Percentiles rank a stretch among this genome's conserved stretches.
phyloP scores from a whole-genome alignment of 257 asterid genomes.

The Penstemon barbatus region DNA sequence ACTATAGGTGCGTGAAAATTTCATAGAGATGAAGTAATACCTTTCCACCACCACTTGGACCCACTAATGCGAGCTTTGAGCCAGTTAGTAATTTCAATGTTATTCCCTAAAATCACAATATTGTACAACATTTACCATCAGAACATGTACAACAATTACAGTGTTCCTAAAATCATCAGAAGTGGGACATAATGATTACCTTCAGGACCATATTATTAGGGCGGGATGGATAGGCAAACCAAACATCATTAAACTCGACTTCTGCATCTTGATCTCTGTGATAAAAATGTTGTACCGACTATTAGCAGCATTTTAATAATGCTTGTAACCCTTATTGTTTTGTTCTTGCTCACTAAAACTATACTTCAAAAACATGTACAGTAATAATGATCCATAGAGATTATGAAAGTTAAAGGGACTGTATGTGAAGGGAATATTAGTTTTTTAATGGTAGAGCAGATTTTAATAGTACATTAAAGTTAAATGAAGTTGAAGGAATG shows the following conservation, averaged over 20 bases:
- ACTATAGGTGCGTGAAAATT: conserved; percentile 3
- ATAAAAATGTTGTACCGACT: conserved; percentile 16
- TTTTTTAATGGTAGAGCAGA: not conserved
- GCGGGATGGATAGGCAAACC: conserved; percentile 94
- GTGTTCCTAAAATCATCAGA: conserved; percentile 14
- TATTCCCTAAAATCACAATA: conserved; percentile 55
- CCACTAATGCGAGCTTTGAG: conserved; percentile 84
- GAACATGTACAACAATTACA: conserved; percentile 5
- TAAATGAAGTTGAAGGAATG: not conserved
- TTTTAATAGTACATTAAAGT: not conserved
- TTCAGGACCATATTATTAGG: conserved; percentile 77
- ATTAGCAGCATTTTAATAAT: not conserved
- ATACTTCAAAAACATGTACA: not conserved
- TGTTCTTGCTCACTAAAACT: conserved; percentile 8
- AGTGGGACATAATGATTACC: conserved; percentile 43
- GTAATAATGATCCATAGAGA: not conserved
- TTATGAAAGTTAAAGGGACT: not conserved
- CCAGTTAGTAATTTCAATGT: conserved; percentile 64
- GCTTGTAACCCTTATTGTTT: conserved; percentile 7
- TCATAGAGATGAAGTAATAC: conserved; percentile 32
- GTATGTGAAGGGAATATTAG: not conserved
- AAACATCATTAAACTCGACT: conserved; percentile 76
- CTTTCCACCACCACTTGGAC: conserved; percentile 98
- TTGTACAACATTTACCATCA: conserved; percentile 12
- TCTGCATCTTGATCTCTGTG: conserved; percentile 73